Evolutionary conservation across 31 red algal genomes (phyloP).

Genomic region (Porphyra umbilicalis): DNA sequence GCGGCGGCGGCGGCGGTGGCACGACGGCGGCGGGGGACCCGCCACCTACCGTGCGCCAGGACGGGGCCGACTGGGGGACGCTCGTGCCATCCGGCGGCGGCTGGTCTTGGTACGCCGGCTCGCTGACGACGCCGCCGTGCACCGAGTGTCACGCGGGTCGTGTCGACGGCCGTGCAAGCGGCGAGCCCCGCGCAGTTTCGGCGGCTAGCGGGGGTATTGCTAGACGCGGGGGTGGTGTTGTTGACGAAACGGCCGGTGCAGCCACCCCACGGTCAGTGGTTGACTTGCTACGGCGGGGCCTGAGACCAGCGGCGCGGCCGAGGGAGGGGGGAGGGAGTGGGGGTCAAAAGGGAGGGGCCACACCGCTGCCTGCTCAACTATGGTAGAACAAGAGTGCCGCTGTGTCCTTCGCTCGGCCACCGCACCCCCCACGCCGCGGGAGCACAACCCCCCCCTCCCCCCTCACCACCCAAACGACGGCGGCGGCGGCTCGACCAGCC

Average conservation of each 20-base stretch:
- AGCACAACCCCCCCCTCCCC: neutral
- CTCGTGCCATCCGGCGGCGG: slow-evolving; percentile 18
- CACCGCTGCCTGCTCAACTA: too few relatives aligned
- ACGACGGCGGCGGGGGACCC: too few relatives aligned
- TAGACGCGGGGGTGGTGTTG: neutral
- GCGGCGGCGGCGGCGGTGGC: neutral
- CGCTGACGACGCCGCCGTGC: slow-evolving; percentile 53
- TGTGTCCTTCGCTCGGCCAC: too few relatives aligned
- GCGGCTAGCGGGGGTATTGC: neutral
- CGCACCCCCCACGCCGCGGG: neutral
- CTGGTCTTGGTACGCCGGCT: slow-evolving; percentile 24
- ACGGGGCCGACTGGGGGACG: neutral
- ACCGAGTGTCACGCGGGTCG: slow-evolving; percentile 32
- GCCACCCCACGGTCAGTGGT: neutral
- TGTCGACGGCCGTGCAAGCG: neutral
- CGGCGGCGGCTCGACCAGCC: neutral
- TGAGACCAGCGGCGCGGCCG: too few relatives aligned
- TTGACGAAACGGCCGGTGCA: neutral
- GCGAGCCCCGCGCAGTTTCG: neutral
- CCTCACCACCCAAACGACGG: neutral
- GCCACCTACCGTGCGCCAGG: too few relatives aligned
- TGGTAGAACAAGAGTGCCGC: too few relatives aligned
- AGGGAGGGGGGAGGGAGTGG: too few relatives aligned
- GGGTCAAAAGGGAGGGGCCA: too few relatives aligned
- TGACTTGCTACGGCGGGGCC: neutral